These are phyloP conservation scores for Excoecaria agallocha DNA, from an alignment of 345 rosid species.

Conservation along the genomic window DNA sequence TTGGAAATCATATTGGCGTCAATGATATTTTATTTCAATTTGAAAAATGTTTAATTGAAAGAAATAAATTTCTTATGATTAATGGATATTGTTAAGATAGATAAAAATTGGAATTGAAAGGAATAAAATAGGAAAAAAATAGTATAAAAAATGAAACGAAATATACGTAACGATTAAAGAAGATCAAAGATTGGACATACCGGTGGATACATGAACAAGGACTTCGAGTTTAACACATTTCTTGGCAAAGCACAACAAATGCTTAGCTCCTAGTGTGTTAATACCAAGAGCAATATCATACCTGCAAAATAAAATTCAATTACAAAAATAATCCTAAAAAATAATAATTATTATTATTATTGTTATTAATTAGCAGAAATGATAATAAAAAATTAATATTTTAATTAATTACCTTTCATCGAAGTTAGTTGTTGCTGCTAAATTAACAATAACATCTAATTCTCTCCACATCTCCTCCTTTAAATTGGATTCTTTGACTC, in stretches of 20 bases:
- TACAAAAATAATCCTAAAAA: constrained; percentile 7
- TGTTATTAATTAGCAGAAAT: not conserved
- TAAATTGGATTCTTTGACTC: constrained; percentile 22
- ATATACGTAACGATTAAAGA: no score
- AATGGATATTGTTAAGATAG: no score
- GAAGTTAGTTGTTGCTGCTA: constrained; percentile 40
- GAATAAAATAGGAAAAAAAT: no score
- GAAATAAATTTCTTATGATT: no score
- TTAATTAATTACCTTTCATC: constrained; percentile 30
- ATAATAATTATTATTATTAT: no score
- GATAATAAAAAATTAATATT: no score
- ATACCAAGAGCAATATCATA: constrained; percentile 57
- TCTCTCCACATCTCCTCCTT: constrained; percentile 23
- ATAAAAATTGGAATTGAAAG: no score
- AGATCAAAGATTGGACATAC: constrained; percentile 51
- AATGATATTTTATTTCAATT: no score
- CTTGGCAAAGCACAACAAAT: constrained; percentile 46
- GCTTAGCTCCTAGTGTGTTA: constrained; percentile 50
- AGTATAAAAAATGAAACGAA: no score
- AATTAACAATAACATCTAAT: constrained; percentile 28
- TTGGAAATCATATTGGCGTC: no score
- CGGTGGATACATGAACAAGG: constrained; percentile 63
- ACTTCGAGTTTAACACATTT: constrained; percentile 36
- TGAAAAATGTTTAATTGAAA: no score
- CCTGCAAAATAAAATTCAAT: constrained; percentile 27